Conservation (phyloP, 257 asterid genomes). For the Solanum raphanifolium region DNA sequence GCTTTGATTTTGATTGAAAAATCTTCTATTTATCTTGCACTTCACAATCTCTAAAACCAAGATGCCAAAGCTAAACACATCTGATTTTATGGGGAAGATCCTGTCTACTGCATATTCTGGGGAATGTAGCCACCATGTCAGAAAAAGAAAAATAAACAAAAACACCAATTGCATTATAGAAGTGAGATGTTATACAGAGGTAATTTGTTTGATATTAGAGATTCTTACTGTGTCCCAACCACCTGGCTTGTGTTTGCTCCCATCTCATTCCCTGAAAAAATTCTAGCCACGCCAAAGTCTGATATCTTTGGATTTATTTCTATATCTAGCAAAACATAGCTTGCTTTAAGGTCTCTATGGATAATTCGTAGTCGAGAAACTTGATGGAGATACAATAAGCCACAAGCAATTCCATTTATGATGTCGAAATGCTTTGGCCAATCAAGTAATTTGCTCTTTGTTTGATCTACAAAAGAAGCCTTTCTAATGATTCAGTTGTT, state of each 20-base stretch:
- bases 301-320: conserved; percentile 26
- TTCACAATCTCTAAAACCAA: conserved; percentile 15
- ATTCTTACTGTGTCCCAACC: conserved; percentile 14
- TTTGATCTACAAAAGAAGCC: conserved; percentile 10
- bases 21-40: conserved; percentile 10
- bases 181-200: background rate
- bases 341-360: conserved; percentile 24
- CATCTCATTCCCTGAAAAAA: conserved; percentile 15
- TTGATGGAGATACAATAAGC: conserved; percentile 25
- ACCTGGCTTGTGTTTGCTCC: conserved; percentile 19
- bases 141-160: background rate
- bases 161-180: background rate
- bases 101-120: conserved; percentile 21
- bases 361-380: conserved; percentile 18
- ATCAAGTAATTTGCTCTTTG: conserved; percentile 5
- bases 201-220: background rate
- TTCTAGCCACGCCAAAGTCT: conserved; percentile 17
- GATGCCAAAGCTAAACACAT: conserved; percentile 17
- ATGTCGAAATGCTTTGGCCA: conserved; percentile 19
- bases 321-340: conserved; percentile 17
- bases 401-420: conserved; percentile 24
- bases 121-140: conserved; percentile 15
- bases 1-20: conserved; percentile 10
- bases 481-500: background rate
- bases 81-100: conserved; percentile 16